These are phyloP conservation scores for Pythium rhizo-oryzae DNA, from an alignment of 352 stramenopile genomes.

Conservation along the genomic window DNA sequence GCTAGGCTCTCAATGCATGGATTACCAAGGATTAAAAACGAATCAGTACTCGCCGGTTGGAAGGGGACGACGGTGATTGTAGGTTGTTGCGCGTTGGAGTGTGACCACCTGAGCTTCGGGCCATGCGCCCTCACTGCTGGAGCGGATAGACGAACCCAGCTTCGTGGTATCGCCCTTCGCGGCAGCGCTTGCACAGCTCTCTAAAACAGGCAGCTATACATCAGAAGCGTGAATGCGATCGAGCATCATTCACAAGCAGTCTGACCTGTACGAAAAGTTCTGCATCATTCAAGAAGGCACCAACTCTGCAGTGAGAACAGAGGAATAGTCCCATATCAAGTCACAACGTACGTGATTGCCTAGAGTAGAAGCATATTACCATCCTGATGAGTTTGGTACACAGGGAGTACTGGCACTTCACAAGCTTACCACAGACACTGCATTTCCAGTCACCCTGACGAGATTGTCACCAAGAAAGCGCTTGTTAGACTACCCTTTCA, in stretches of 20 bases:
- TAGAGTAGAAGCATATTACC: neutral
- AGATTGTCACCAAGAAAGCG: neutral
- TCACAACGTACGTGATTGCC: constrained; percentile 26
- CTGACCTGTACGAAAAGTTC: constrained; percentile 73
- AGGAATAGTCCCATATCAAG: neutral
- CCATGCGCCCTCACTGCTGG: neutral
- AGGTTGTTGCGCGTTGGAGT: neutral
- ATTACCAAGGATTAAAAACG: neutral
- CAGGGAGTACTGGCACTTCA: neutral
- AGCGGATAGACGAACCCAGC: constrained; percentile 54
- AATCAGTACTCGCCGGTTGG: neutral
- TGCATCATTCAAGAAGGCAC: constrained; percentile 31
- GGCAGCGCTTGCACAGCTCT: constrained; percentile 66
- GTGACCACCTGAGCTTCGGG: neutral
- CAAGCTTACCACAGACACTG: constrained; percentile 56
- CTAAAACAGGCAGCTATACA: constrained; percentile 13
- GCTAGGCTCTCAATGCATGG: no score
- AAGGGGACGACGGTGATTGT: neutral
- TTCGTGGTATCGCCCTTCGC: constrained; percentile 58
- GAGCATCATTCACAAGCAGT: neutral
- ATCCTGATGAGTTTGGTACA: neutral
- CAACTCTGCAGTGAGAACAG: neutral
- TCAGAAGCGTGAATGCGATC: neutral
- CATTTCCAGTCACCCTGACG: constrained; percentile 82
- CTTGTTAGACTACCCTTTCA: constrained; percentile 15